A percentile compares a stretch with the other conserved stretches of the same genome.
Conservation (phyloP, 2,329 filamentous ascomycete species). For the Fusarium pseudonygamai region DNA sequence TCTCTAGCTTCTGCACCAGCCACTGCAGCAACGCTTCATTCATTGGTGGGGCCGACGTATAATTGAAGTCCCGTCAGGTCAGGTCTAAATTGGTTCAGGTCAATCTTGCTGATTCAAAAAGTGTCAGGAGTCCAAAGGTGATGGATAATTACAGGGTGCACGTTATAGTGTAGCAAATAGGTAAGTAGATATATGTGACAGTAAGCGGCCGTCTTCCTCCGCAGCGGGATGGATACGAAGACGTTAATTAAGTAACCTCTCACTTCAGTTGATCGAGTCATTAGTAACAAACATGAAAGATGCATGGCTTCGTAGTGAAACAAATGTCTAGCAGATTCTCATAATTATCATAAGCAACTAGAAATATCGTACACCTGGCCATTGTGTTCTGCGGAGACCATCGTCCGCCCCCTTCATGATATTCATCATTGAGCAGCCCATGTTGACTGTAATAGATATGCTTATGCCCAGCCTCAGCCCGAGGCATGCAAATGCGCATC, state of each 20-base stretch:
- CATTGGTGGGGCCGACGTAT: not conserved
- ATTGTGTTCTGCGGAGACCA: not conserved
- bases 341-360: not conserved
- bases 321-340: not conserved
- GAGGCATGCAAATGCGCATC: slow-evolving; percentile 2
- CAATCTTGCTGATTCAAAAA: not conserved
- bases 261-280: not conserved
- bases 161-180: not conserved
- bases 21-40: not conserved
- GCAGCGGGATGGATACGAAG: not conserved
- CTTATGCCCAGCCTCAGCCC: slow-evolving; percentile 10
- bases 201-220: not conserved
- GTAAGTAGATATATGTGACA: not conserved
- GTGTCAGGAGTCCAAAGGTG: not conserved
- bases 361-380: slow-evolving; percentile 1
- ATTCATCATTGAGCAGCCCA: slow-evolving; percentile 3
- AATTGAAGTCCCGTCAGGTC: not conserved
- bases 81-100: not conserved
- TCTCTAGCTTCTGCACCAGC: not conserved
- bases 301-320: not conserved
- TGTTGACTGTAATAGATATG: slow-evolving; percentile 6
- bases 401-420: not conserved
- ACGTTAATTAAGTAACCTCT: not conserved
- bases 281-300: not conserved
- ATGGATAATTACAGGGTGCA: not conserved